Evolutionary conservation across 305 asterid genomes (phyloP), one percentile per base, ranked within the genome.

Genomic region (Solanum chacoense): DNA sequence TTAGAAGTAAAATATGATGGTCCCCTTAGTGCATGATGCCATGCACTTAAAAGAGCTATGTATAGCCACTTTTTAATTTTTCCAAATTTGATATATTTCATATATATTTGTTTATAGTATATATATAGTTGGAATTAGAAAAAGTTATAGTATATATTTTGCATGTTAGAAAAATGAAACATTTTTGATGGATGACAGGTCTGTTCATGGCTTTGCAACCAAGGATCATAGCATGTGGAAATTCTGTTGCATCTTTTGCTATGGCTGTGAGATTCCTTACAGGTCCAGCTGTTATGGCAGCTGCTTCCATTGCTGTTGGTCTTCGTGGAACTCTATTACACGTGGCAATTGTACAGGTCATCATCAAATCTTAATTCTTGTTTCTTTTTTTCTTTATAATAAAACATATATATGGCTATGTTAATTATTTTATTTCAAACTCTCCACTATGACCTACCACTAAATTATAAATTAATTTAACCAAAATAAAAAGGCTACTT

Each of bases 281-380:
- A 55, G 94, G 94, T 42, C 94, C 94, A 92, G 94, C 94, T 93
- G 94, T 93, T 87, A 93, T 93, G 94, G 94, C 94, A 67, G 94
- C 93, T 71, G 93, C 94, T 89, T 93, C 94, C 92, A 86, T 92
- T 88, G 93, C 91, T 87, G 94, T 93, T 90, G 94, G 94, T 31
- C 94, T 93, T 81, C 94, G 93, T 12, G 94, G 94, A 35, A 93
- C 88, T 73, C 94, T 93, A 34, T 72, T 93, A 84, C 94, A 91
- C 83, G 92, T 93, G 42, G 94, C 94, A 77, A 93, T 93, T 89
- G 94, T 93, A 18, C 94, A 93, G 94, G 94, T 92, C 88, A 71
- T 31, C 86, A 18, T 83, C 86, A 84, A 84, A 84, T 84, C 87
- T 84, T 28, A 26, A 26, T 7, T 73, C 10, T 18, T 72, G n/a